Base-by-base conservation (phyloP, 805 yeast genomes). In the Wickerhamiella vanderwaltii region DNA sequence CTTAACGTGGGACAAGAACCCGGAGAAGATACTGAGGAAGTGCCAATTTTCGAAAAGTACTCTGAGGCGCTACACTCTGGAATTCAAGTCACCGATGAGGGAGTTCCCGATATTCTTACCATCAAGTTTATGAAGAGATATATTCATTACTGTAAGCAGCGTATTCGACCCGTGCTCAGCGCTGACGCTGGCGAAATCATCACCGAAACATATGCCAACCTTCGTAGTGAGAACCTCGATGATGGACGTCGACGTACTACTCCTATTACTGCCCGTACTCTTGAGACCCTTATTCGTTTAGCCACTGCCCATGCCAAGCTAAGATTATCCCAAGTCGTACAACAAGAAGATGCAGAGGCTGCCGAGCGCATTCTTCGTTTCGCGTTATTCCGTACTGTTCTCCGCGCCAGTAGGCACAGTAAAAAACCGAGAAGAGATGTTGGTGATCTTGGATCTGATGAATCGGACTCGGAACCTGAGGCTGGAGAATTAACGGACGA, bases 221-320 rank as follows among this genome's bases (percentile, higher is more conserved):
- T 91, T 49, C 74, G 98, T 65, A 87, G 86, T 58, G 79, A 77
- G 54, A 81, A 77, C 50, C 44, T 62, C 18, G 52, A 52, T 3
- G 56, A 51, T 28, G 61, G 62, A 35, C 63, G 59, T 47, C 56
- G 69, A 29, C 73, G 80, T 41, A 87, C 95, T 0, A 79, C 95
- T 1, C 97, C 98, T 28, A 83, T 88, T 50, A 88, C 98, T 1
- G 94, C 97, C n/a, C 82, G 98, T 76, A 91, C 97, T 4, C 68
- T 88, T 51, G 98, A 88, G 62, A 88, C 98, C 0, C 68, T 88
- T 50, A 88, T 88, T 59, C 94, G 98, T 68, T 67, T 88, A 46
- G 70, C 96, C 0, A 83, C 96, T 1, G 97, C 98, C 0, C 97
- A 91, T 61, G 97, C 97, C 9, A 88, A 91, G 60, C 83, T 88